Evolutionary conservation across 768 basidiomycete genomes (phyloP).

Genomic region (Leccinellum albellum): DNA sequence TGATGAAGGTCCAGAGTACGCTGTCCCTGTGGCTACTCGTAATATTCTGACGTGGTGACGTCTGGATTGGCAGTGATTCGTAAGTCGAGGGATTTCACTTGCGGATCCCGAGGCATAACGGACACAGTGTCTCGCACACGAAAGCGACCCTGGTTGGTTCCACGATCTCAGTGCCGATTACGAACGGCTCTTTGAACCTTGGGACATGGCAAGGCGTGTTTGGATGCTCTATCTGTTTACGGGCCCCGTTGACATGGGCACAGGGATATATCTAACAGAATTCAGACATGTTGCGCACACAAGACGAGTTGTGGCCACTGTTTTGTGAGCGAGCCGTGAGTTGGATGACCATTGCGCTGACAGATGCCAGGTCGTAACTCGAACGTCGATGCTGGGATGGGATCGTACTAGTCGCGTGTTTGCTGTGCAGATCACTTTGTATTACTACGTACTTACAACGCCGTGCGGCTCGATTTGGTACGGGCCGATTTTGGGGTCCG

Average conservation of each 20-base stretch:
- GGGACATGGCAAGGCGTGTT: constrained; percentile 88
- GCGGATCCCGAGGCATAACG: not conserved
- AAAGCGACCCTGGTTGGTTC: constrained; percentile 85
- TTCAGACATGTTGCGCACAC: constrained; percentile 68
- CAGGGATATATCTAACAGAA: constrained; percentile 85
- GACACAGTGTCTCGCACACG: constrained; percentile 77
- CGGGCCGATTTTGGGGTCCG: not conserved
- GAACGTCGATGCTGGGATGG: not conserved
- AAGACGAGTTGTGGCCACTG: constrained; percentile 74
- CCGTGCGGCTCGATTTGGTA: not conserved
- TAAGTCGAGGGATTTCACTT: constrained; percentile 34
- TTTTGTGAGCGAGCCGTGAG: constrained; percentile 50
- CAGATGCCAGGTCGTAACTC: constrained; percentile 8
- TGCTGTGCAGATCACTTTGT: not conserved
- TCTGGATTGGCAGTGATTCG: constrained; percentile 63
- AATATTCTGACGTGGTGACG: constrained; percentile 3
- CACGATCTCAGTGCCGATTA: constrained; percentile 80
- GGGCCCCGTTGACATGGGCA: constrained; percentile 1
- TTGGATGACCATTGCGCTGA: not conserved
- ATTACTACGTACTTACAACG: not conserved
- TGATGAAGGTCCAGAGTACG: constrained; percentile 88
- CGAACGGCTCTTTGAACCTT: constrained; percentile 68
- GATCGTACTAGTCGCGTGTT: not conserved
- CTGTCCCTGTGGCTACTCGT: not conserved
- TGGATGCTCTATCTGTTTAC: not conserved